These are phyloP conservation scores for Zygotorulaspora florentina DNA, from an alignment of 805 yeast genomes.

Conservation along the genomic window DNA sequence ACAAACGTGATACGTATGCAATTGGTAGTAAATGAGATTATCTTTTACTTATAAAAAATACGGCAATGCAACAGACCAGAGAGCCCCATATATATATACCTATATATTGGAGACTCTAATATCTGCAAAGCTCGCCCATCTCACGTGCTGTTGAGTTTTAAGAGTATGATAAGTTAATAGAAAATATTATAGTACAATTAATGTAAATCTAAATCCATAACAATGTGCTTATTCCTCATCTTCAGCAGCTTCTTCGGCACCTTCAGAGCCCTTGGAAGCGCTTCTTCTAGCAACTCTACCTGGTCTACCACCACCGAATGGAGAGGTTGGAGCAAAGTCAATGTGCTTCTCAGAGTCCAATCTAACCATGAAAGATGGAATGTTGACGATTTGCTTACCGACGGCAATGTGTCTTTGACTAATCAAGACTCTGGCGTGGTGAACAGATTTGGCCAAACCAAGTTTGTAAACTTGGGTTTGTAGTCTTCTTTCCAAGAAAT, in stretches of 20 bases:
- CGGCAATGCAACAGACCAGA: too few species aligned
- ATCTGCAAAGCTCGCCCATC: too few species aligned
- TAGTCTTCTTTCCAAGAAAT: slow-evolving; percentile 99
- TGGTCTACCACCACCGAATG: slow-evolving; percentile 99
- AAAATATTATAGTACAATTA: neutral
- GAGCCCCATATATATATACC: too few species aligned
- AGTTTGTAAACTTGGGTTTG: slow-evolving; percentile 99
- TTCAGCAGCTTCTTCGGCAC: slow-evolving; percentile 70
- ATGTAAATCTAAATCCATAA: neutral
- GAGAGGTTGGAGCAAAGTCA: slow-evolving; percentile 98
- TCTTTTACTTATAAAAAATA: too few species aligned
- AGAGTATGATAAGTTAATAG: neutral
- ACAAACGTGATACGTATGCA: too few species aligned
- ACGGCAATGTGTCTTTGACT: slow-evolving; percentile 99
- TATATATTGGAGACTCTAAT: too few species aligned
- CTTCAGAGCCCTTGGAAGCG: slow-evolving; percentile 61
- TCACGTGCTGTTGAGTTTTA: neutral
- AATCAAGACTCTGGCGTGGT: slow-evolving; percentile 99
- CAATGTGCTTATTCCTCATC: slow-evolving; percentile 59
- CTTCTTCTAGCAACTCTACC: slow-evolving; percentile 99
- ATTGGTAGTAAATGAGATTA: too few species aligned
- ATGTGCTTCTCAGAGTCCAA: slow-evolving; percentile 99
- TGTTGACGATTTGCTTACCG: slow-evolving; percentile 98
- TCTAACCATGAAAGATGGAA: slow-evolving; percentile 99
- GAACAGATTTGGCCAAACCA: slow-evolving; percentile 98